These are phyloP conservation scores for Aspergillus sp. DNA, from an alignment of 2,329 filamentous ascomycete genomes.

Conservation along the genomic window DNA sequence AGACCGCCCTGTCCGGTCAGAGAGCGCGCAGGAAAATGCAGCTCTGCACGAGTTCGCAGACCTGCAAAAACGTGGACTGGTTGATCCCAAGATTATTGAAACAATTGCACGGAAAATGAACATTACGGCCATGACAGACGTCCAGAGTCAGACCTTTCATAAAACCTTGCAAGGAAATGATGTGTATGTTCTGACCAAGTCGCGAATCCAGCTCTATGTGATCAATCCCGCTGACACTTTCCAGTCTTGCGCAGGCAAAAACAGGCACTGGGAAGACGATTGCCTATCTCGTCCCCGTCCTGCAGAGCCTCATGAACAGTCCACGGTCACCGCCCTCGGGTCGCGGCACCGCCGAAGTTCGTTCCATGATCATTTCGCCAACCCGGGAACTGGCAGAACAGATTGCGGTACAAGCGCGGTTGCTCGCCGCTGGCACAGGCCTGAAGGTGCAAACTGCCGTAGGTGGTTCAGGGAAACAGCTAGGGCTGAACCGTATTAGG, in stretches of 20 bases:
- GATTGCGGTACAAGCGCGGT: slow-evolving; percentile 62
- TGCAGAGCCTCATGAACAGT: slow-evolving; percentile 68
- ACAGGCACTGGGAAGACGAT: slow-evolving; percentile 96
- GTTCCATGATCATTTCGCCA: slow-evolving; percentile 52
- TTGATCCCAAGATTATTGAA: slow-evolving; percentile 57
- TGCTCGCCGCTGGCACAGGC: slow-evolving; percentile 55
- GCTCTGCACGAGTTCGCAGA: slow-evolving; percentile 33
- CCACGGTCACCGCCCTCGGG: slow-evolving; percentile 25
- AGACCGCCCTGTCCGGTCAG: slow-evolving; percentile 7
- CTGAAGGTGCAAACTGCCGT: slow-evolving; percentile 71
- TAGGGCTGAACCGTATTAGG: slow-evolving; percentile 59
- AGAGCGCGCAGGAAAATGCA: slow-evolving; percentile 10
- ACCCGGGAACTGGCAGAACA: slow-evolving; percentile 57
- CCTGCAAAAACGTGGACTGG: slow-evolving; percentile 30
- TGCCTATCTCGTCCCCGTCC: slow-evolving; percentile 76
- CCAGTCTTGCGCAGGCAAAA: slow-evolving; percentile 80
- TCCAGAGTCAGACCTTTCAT: slow-evolving; percentile 76
- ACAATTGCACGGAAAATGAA: slow-evolving; percentile 64
- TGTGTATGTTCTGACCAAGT: slow-evolving; percentile 46
- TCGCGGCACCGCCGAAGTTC: slow-evolving; percentile 41
- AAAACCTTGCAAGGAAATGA: slow-evolving; percentile 71
- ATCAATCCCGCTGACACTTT: slow-evolving; percentile 11
- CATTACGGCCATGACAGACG: slow-evolving; percentile 81
- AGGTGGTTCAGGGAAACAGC: slow-evolving; percentile 71
- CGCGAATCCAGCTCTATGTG: not conserved